Evolutionary conservation across 306 rosid species (phyloP).

Genomic region (Castanopsis chinensis): DNA sequence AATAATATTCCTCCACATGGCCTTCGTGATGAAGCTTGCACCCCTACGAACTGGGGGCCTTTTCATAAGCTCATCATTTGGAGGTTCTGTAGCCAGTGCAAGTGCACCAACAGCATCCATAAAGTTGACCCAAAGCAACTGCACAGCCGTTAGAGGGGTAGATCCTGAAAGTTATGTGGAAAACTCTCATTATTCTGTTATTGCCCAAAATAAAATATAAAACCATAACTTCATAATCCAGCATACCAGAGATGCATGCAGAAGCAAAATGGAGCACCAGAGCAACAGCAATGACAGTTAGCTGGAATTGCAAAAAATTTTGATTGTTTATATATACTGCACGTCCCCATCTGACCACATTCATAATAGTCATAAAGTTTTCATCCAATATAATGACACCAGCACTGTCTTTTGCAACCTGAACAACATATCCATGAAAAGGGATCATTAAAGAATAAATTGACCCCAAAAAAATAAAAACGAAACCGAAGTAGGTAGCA

Average conservation of each 20-base stretch:
- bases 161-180: slow-evolving; percentile 58
- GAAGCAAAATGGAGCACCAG: slow-evolving; percentile 78
- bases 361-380: slow-evolving; percentile 84
- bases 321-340: slow-evolving; percentile 91
- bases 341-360: slow-evolving; percentile 93
- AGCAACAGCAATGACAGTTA: slow-evolving; percentile 90
- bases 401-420: slow-evolving; percentile 97
- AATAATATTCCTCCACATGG: slow-evolving; percentile 94
- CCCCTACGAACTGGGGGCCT: slow-evolving; percentile 68
- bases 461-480: neutral
- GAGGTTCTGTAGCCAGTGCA: slow-evolving; percentile 98
- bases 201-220: slow-evolving; percentile 10
- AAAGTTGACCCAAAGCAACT: slow-evolving; percentile 94
- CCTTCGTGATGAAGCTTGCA: slow-evolving; percentile 69
- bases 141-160: slow-evolving; percentile 96
- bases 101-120: slow-evolving; percentile 99
- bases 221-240: neutral
- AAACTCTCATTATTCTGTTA: slow-evolving; percentile 3
- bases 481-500: neutral
- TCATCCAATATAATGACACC: slow-evolving; percentile 91
- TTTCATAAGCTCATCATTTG: slow-evolving; percentile 69
- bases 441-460: neutral
- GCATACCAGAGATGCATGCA: slow-evolving; percentile 88
- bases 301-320: slow-evolving; percentile 93
- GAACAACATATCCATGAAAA: slow-evolving; percentile 20